Evolutionary conservation across 169 alveolate species (phyloP).

Genomic region (Besnoitia besnoiti): DNA sequence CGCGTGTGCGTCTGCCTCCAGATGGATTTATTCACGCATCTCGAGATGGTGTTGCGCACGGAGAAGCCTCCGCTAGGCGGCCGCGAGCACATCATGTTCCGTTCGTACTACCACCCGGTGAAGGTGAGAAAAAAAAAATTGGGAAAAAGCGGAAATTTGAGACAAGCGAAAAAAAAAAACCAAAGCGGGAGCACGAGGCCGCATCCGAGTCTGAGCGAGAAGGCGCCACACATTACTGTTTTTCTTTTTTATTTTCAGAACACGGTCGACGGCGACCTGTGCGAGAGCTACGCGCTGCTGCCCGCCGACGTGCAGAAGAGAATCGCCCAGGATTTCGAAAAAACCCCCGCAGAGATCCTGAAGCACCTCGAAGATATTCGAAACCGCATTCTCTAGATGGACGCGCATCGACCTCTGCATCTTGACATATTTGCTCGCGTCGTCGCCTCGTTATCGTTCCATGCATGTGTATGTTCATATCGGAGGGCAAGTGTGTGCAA

Average conservation of each 20-base stretch:
- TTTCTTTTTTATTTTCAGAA: conserved; percentile 62
- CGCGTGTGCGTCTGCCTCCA: too few species aligned
- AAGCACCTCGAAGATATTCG: conserved; percentile 95
- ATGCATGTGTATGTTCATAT: conserved; percentile 84
- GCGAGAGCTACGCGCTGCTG: conserved; percentile 90
- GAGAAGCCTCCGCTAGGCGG: conserved; percentile 94
- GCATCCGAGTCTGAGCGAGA: too few species aligned
- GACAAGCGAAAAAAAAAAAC: too few species aligned
- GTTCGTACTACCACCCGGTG: conserved; percentile 86
- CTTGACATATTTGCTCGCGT: neutral
- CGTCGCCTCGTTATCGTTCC: conserved; percentile 76
- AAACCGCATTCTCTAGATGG: conserved; percentile 86
- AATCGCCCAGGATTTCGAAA: conserved; percentile 92
- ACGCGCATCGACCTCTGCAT: neutral
- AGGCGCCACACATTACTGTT: too few species aligned
- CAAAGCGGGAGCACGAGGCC: too few species aligned
- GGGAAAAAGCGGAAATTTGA: too few species aligned
- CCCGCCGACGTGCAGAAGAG: conserved; percentile 84
- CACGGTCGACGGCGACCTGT: conserved; percentile 96
- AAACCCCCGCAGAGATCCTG: conserved; percentile 91
- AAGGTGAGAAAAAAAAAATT: conserved; percentile 73
- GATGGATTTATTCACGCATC: conserved; percentile 94
- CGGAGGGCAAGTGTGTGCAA: conserved; percentile 18
- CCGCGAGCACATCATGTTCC: conserved; percentile 87
- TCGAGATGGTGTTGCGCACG: conserved; percentile 97